Base-by-base conservation (phyloP, 2,329 filamentous ascomycete species). In the Neurospora sp. region DNA sequence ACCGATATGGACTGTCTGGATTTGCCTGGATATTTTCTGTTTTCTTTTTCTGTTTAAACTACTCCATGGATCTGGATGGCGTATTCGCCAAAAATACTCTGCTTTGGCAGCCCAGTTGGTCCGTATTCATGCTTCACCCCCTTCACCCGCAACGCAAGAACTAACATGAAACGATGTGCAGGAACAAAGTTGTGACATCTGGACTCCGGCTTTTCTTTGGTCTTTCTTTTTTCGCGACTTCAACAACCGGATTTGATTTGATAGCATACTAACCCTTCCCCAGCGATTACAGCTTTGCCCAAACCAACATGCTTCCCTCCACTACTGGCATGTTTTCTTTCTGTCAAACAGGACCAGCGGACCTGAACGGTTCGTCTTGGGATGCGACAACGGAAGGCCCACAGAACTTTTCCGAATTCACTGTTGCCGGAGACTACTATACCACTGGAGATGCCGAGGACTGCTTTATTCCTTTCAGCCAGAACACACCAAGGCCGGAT, bases 331-430 rank as follows among this genome's bases (percentile, higher is more conserved):
- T 86, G 78, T 86, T 86, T 84, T 82, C 85, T 81, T 86, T 84
- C 80, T 83, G 83, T 83, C 85, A 87, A 78, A 85, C 85, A 84
- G 86, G 84, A 85, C 84, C 85, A 82, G 81, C 83, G 77, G 85
- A 86, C 82, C 83, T 86, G 71, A 79, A 79, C 75, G 82, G 84
- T 81, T 82, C 84, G 78, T 81, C 84, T 77, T 88, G 86, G 86
- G 85, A 83, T 75, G 77, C 83, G 77, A 80, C 84, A 82, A 81
- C 81, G 82, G 86, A 88, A 84, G 85, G 85, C 77, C 76, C 84
- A 85, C 86, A 87, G 83, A 86, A 85, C 84, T 86, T 87, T 78
- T 82, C 81, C 78, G 83, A 84, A 74, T 84, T 83, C 78, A 80
- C 82, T 77, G 83, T 85, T 76, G 80, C 81, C 77, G 83, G 82